A percentile compares a stretch with the other conserved stretches of the same genome.
phyloP scores from a whole-genome alignment of 2,329 filamentous ascomycete species.

The Beauveria medogensis region DNA sequence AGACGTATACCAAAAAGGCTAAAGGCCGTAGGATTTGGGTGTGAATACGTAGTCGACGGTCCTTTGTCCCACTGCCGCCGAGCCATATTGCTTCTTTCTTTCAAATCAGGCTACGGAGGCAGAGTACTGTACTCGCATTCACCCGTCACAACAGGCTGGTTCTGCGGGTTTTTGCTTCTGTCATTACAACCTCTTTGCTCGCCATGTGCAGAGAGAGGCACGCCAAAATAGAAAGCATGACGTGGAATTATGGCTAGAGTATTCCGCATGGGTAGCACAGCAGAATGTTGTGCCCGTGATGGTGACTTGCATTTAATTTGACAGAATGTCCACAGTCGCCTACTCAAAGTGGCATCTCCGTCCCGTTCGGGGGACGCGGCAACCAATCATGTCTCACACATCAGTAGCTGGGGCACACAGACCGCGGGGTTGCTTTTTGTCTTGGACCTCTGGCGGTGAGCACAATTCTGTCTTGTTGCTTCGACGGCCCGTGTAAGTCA shows the following conservation, averaged over 20 bases:
- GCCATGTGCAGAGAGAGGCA: neutral
- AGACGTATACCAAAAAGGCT: no score
- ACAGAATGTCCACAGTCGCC: neutral
- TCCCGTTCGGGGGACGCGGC: neutral
- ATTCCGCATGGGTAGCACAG: neutral
- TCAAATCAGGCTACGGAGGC: no score
- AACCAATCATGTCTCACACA: neutral
- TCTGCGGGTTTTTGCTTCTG: no score
- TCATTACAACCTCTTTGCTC: neutral
- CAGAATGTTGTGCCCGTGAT: neutral
- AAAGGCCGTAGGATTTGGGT: no score
- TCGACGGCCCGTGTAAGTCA: slow-evolving; percentile 1
- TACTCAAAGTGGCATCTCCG: neutral
- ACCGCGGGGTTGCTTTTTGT: neutral
- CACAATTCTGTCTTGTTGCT: neutral
- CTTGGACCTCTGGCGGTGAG: slow-evolving; percentile 4
- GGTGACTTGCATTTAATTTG: neutral
- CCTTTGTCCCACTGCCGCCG: no score
- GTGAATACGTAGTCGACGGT: no score
- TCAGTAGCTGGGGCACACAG: neutral
- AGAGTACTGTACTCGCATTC: no score
- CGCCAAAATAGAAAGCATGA: neutral
- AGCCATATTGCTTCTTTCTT: no score
- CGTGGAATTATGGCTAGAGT: neutral
- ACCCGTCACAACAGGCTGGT: no score